A percentile compares a stretch with the other conserved stretches of the same genome.
phyloP scores from a whole-genome alignment of 2,329 filamentous ascomycete species.

The Cadophora malorum region DNA sequence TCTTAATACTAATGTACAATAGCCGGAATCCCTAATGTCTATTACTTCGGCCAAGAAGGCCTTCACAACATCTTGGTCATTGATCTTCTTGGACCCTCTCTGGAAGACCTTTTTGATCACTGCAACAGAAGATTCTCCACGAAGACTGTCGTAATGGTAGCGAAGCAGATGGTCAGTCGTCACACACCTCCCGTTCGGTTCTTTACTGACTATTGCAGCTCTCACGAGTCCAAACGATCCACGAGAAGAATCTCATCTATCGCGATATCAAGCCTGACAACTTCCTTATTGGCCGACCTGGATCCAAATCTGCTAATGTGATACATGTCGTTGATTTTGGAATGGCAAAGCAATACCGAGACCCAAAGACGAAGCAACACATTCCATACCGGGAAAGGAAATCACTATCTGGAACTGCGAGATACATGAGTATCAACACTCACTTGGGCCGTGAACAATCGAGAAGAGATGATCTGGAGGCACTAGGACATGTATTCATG shows the following conservation, averaged over 20 bases:
- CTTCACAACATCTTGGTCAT: constrained; percentile 99
- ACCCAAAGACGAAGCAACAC: constrained; percentile 98
- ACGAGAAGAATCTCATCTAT: constrained; percentile 99
- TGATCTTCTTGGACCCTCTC: constrained; percentile 89
- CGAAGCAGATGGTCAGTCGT: constrained; percentile 90
- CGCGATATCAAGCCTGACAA: constrained; percentile 99
- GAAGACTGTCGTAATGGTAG: constrained; percentile 99
- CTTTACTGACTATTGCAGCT: constrained; percentile 58
- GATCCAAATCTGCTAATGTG: constrained; percentile 93
- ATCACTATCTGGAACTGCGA: constrained; percentile 92
- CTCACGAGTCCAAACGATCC: constrained; percentile 89
- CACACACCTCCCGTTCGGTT: not conserved
- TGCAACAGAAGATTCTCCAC: constrained; percentile 94
- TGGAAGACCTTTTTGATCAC: constrained; percentile 97
- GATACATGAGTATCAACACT: constrained; percentile 99
- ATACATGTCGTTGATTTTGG: constrained; percentile 99
- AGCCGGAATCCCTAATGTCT: constrained; percentile 99
- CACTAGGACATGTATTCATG: constrained; percentile 77
- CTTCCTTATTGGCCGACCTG: constrained; percentile 92
- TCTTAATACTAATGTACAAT: constrained; percentile 46
- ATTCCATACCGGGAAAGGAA: constrained; percentile 98
- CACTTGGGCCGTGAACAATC: constrained; percentile 97
- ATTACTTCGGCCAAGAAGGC: constrained; percentile 98
- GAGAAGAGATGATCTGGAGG: constrained; percentile 93
- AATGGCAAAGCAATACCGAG: constrained; percentile 99